Conservation (phyloP, 2,329 filamentous ascomycete genomes). For the Coleophoma crateriformis region DNA sequence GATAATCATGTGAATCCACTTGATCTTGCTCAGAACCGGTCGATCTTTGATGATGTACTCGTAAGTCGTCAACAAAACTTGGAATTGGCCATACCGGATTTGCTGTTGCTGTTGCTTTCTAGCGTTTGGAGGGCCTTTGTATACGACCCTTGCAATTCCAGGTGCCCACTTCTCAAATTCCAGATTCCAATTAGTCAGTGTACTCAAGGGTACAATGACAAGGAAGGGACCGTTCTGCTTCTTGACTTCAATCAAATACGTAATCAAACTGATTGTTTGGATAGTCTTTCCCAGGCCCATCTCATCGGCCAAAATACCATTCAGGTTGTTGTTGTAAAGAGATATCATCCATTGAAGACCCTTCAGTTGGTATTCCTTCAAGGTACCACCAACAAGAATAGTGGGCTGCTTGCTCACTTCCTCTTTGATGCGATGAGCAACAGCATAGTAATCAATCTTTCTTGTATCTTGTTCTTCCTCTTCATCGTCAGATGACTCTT, state of each 20-base stretch:
- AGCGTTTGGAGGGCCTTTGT: slow-evolving; percentile 87
- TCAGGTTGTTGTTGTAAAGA: slow-evolving; percentile 99
- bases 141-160: slow-evolving; percentile 78
- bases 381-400: slow-evolving; percentile 83
- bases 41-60: slow-evolving; percentile 99
- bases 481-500: slow-evolving; percentile 62
- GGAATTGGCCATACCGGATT: slow-evolving; percentile 91
- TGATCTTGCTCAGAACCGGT: slow-evolving; percentile 92
- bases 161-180: slow-evolving; percentile 99
- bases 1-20: slow-evolving; percentile 99
- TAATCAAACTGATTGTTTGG: slow-evolving; percentile 96
- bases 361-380: slow-evolving; percentile 98
- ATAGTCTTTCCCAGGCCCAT: slow-evolving; percentile 99
- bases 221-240: slow-evolving; percentile 86
- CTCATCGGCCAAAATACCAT: slow-evolving; percentile 96
- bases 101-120: slow-evolving; percentile 90
- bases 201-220: slow-evolving; percentile 95
- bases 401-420: slow-evolving; percentile 76
- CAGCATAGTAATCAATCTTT: slow-evolving; percentile 98
- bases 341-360: slow-evolving; percentile 99
- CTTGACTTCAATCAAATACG: slow-evolving; percentile 95
- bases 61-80: slow-evolving; percentile 94
- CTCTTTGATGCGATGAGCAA: slow-evolving; percentile 93
- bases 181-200: slow-evolving; percentile 95
- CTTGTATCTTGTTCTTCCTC: slow-evolving; percentile 62